Evolutionary conservation across 208 protist genomes (phyloP), one percentile per base, ranked within the genome.

Genomic region (Angomonas ambiguus): DNA sequence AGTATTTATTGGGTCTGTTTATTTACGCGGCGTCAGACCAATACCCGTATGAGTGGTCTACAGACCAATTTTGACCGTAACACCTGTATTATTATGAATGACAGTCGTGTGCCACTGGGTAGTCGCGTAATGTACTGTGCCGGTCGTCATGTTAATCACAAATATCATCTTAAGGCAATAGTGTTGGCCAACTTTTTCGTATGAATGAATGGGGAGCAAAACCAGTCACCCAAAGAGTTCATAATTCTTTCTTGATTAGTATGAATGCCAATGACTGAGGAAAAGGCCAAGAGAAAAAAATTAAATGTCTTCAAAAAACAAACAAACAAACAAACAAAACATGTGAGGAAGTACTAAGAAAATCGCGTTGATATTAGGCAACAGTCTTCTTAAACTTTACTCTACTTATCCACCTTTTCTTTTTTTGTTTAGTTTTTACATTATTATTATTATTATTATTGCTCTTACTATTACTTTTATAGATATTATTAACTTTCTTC

Each of bases 171-270:
- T 42, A 96, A 96, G 76, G 87, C 91, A 0, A 81, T 92, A n/a
- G 91, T 96, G 20, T 72, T 96, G 6, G 91, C 91, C 0, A 96
- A 96, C 73, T 96, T 96, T 63, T 93, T 96, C 65, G 83, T 96
- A 4, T 96, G 71, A 79, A 8, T 20, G 13, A n/a, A n/a, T n/a
- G n/a, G n/a, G n/a, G n/a, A n/a, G n/a, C 5, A 10, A 32, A 24
- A 41, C 1, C 24, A 33, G 10, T 22, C n/a, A 49, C 32, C 25
- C 5, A 30, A 33, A 41, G 20, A n/a, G 55, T n/a, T n/a, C n/a
- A n/a, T n/a, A n/a, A n/a, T n/a, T n/a, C n/a, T n/a, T n/a, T n/a
- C n/a, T n/a, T n/a, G n/a, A n/a, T n/a, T n/a, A n/a, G n/a, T n/a
- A n/a, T n/a, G n/a, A n/a, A n/a, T n/a, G n/a, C n/a, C n/a, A n/a